These are phyloP conservation scores for Plectranthus barbatus DNA, from an alignment of 257 asterid species.

Conservation along the genomic window DNA sequence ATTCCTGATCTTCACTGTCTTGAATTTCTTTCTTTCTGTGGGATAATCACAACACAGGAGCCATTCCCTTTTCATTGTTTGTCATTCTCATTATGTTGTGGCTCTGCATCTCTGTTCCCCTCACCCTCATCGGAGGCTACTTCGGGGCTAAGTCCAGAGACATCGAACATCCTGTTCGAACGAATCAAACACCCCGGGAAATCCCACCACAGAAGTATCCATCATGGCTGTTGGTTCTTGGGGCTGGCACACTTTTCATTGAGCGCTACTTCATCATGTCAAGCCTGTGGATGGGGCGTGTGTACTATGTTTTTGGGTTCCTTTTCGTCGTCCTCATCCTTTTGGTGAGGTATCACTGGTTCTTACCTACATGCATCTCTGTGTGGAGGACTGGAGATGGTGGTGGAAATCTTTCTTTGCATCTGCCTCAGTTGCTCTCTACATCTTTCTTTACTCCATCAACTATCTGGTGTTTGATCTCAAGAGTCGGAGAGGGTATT, in stretches of 20 bases:
- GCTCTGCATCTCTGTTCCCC: constrained; percentile 85
- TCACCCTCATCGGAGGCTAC: constrained; percentile 73
- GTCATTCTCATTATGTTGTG: constrained; percentile 65
- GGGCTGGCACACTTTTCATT: constrained; percentile 84
- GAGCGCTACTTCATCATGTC: constrained; percentile 92
- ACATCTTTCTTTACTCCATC: constrained; percentile 67
- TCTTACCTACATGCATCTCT: constrained; percentile 79
- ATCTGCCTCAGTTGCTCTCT: constrained; percentile 69
- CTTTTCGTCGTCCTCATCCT: constrained; percentile 61
- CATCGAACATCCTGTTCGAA: constrained; percentile 69
- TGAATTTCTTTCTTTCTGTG: constrained; percentile 77
- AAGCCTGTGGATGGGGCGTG: constrained; percentile 90
- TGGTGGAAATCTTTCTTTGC: constrained; percentile 95
- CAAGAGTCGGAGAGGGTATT: constrained; percentile 72
- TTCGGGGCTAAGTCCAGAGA: constrained; percentile 76
- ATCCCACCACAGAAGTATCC: constrained; percentile 79
- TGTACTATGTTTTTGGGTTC: constrained; percentile 77
- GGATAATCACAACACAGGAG: constrained; percentile 87
- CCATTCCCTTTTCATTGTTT: constrained; percentile 72
- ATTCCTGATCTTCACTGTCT: constrained; percentile 46
- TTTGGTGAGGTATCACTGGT: constrained; percentile 78
- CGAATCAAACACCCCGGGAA: constrained; percentile 80
- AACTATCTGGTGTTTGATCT: constrained; percentile 68
- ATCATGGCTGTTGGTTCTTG: constrained; percentile 77
- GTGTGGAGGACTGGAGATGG: constrained; percentile 91